Conservation (phyloP, 495 filamentous ascomycete species). For the Letharia lupina region DNA sequence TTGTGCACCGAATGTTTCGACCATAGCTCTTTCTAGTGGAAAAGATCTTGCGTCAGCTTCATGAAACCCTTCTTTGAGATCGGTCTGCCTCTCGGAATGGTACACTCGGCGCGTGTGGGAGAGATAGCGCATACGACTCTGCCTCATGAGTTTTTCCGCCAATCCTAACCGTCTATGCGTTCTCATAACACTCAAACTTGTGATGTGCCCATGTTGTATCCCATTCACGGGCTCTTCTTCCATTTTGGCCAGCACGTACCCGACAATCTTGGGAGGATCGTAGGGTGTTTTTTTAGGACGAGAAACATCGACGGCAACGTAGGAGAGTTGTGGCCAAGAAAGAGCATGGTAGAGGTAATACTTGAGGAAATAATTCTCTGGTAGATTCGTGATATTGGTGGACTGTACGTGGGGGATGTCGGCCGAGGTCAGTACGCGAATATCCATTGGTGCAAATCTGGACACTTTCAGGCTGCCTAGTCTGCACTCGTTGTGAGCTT, state of each 20-base stretch:
- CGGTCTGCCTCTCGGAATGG: not conserved
- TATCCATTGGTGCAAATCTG: slow-evolving; percentile 51
- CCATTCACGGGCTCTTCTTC: slow-evolving; percentile 94
- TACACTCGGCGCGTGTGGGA: too few species aligned
- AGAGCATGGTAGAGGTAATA: slow-evolving; percentile 99
- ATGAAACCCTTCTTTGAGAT: not conserved
- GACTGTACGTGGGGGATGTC: slow-evolving; percentile 94
- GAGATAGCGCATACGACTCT: slow-evolving; percentile 65
- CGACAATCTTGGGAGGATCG: slow-evolving; percentile 94
- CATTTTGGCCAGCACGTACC: slow-evolving; percentile 99
- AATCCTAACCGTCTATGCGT: slow-evolving; percentile 86
- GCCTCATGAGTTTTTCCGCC: slow-evolving; percentile 93
- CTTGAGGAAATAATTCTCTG: slow-evolving; percentile 99
- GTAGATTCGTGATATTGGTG: slow-evolving; percentile 96
- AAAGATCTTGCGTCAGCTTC: not conserved
- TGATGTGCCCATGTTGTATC: slow-evolving; percentile 92
- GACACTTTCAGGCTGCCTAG: not conserved
- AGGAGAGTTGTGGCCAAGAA: slow-evolving; percentile 94
- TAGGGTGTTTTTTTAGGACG: slow-evolving; percentile 64
- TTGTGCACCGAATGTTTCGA: slow-evolving; percentile 79
- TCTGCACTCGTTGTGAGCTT: not conserved
- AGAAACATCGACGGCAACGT: slow-evolving; percentile 85
- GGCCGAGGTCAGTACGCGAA: slow-evolving; percentile 60
- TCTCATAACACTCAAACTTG: slow-evolving; percentile 88
- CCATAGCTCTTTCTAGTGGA: slow-evolving; percentile 79